Base-by-base conservation (phyloP, 106 monocot genomes). In the Phalaenopsis equestris region DNA sequence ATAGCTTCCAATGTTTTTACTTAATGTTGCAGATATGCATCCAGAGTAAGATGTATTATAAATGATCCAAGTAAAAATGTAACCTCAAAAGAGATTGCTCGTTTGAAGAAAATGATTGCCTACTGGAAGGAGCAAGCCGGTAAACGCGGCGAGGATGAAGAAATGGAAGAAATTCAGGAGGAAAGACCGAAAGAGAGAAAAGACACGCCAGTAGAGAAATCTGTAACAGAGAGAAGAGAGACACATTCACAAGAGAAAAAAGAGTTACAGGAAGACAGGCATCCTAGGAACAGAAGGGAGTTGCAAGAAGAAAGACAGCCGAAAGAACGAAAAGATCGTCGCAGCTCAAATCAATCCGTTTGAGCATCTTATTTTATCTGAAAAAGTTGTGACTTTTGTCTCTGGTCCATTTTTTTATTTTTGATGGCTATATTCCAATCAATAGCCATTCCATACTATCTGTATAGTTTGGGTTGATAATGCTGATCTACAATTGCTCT, bases 51-150 rank as follows among this genome's bases (percentile, higher is more conserved):
- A 1, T 95, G 88, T 42, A 95, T 99, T 46, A 79, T 91, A 17
- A 99, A 99, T 80, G 95, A 99, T 73, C 89, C 99, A 24, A 99
- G 87, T 76, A 99, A 95, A 81, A 93, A 99, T 68, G 84, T 99
- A 17, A 85, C 91, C 8, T 88, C 94, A 1, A 99, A 95, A 81
- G 99, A 99, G 86, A 84, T 99, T 41, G 84, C 56, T n/a, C 86
- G 99, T 3, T 78, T 99, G 76, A 99, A 90, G 87, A 99, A 86
- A 75, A 16, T 95, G 80, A 81, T 99, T 12, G 86, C 93, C 1
- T 90, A 93, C 76, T 99, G 99, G 99, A 99, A 99, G 83, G 99
- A 91, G 67, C 99, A 95, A 80, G 99, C 95, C 0, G 99, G 95
- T 15, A 99, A 95, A 79, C 85, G 85, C 42, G 90, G 83, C 6